phyloP scores from a whole-genome alignment of 495 filamentous ascomycete species.

The Neurospora terricola region DNA sequence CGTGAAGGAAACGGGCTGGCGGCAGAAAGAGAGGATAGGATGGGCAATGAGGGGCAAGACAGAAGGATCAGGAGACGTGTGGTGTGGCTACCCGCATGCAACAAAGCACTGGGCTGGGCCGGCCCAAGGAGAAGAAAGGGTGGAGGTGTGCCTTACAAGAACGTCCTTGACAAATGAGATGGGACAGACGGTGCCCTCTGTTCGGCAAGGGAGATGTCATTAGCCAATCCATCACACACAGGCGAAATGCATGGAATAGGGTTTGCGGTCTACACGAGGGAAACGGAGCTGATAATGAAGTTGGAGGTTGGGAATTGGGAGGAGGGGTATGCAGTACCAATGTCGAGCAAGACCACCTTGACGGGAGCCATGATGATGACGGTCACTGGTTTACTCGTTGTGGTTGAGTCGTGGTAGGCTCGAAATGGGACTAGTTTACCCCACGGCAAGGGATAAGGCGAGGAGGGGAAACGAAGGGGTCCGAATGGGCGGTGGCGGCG shows the following conservation, averaged over 20 bases:
- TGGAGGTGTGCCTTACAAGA: constrained; percentile 40
- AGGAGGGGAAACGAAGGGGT: neutral
- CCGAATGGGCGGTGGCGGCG: neutral
- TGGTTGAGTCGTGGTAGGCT: neutral
- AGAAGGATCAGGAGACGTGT: neutral
- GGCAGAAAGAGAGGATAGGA: neutral
- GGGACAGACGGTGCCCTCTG: constrained; percentile 62
- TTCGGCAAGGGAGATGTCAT: constrained; percentile 18
- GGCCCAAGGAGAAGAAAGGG: neutral
- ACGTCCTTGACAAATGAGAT: constrained; percentile 65
- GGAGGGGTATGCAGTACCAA: constrained; percentile 27
- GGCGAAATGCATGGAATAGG: constrained; percentile 18
- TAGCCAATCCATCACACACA: constrained; percentile 22
- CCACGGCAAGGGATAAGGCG: neutral
- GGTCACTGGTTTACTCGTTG: neutral
- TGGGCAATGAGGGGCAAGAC: neutral
- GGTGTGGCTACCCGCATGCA: neutral
- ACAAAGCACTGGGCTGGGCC: neutral
- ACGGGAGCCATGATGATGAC: constrained; percentile 17
- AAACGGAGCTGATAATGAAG: neutral
- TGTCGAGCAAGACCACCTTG: constrained; percentile 40
- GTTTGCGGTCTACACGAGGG: neutral
- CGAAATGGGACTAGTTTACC: neutral
- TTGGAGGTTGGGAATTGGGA: neutral
- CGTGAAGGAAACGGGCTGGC: neutral